phyloP scores from a whole-genome alignment of 768 basidiomycete species.

The Boletus sp. region DNA sequence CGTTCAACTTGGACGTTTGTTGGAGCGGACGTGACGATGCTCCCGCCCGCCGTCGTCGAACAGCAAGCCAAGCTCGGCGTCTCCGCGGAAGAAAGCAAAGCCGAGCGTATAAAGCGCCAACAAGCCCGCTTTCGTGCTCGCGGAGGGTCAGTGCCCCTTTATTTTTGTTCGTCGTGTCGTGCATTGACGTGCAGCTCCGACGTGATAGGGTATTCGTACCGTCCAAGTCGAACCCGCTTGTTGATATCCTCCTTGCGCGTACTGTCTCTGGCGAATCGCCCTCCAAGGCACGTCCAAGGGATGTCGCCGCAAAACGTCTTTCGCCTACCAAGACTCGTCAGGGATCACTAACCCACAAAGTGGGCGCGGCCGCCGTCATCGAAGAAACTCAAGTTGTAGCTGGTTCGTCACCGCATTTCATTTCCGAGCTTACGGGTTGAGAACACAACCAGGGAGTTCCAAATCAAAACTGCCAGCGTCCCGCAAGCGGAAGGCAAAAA shows the following conservation, averaged over 20 bases:
- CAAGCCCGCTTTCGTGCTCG: conserved; percentile 67
- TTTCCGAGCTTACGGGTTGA: neutral
- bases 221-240: conserved; percentile 44
- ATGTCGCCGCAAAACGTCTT: neutral
- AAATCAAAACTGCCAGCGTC: conserved; percentile 7
- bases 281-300: conserved; percentile 23
- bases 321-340: conserved; percentile 2
- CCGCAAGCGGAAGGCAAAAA: conserved; percentile 10
- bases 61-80: conserved; percentile 26
- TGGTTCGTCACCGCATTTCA: conserved; percentile 9
- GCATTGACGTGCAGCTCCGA: neutral
- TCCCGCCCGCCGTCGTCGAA: conserved; percentile 6
- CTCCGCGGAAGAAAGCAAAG: conserved; percentile 57
- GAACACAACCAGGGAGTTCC: conserved; percentile 8
- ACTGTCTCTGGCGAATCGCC: conserved; percentile 48
- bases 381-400: conserved; percentile 1
- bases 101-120: conserved; percentile 56
- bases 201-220: conserved; percentile 62
- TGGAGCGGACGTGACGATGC: conserved; percentile 4
- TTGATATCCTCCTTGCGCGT: conserved; percentile 51
- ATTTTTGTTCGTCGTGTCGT: neutral
- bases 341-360: neutral
- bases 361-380: too few species aligned
- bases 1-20: neutral
- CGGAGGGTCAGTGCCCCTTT: conserved; percentile 47